phyloP scores from a whole-genome alignment of 768 basidiomycete species.

The Zangia roseola region DNA sequence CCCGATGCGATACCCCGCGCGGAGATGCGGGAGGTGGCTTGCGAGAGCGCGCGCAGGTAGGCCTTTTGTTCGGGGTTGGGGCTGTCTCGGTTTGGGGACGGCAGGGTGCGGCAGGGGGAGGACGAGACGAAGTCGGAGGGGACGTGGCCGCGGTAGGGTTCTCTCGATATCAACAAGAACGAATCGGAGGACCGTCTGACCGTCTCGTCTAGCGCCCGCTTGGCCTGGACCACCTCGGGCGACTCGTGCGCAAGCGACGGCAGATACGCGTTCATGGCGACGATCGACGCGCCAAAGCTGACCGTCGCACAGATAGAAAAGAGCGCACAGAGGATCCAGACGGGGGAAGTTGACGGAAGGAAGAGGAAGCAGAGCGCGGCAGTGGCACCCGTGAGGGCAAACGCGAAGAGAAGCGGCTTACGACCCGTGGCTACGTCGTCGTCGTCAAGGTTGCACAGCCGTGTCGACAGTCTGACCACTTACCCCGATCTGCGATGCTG shows the following conservation, averaged over 20 bases:
- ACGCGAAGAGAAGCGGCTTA: constrained; percentile 72
- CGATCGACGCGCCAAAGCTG: constrained; percentile 80
- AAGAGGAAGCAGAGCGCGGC: constrained; percentile 70
- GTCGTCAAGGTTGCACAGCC: background rate
- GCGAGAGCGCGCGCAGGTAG: constrained; percentile 59
- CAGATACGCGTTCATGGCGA: constrained; percentile 90
- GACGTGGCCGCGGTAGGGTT: too few relatives aligned
- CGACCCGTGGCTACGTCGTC: constrained; percentile 56
- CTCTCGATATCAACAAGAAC: too few relatives aligned
- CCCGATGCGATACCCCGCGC: constrained; percentile 84
- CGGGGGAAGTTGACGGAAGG: constrained; percentile 64
- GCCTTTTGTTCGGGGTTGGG: constrained; percentile 26
- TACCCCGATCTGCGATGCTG: constrained; percentile 86
- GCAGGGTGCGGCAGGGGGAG: too few relatives aligned
- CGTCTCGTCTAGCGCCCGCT: constrained; percentile 28
- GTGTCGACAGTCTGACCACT: constrained; percentile 29
- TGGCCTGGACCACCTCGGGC: constrained; percentile 50
- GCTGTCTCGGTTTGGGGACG: constrained; percentile 7
- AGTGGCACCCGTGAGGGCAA: constrained; percentile 70
- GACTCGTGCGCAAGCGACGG: constrained; percentile 68
- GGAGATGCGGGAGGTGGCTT: constrained; percentile 78
- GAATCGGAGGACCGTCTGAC: background rate
- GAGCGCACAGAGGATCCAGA: constrained; percentile 68
- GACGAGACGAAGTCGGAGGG: constrained; percentile 40
- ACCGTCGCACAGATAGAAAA: constrained; percentile 81